These are phyloP conservation scores for Aspergillus tanneri DNA, from an alignment of 2,329 filamentous ascomycete genomes.

Conservation along the genomic window DNA sequence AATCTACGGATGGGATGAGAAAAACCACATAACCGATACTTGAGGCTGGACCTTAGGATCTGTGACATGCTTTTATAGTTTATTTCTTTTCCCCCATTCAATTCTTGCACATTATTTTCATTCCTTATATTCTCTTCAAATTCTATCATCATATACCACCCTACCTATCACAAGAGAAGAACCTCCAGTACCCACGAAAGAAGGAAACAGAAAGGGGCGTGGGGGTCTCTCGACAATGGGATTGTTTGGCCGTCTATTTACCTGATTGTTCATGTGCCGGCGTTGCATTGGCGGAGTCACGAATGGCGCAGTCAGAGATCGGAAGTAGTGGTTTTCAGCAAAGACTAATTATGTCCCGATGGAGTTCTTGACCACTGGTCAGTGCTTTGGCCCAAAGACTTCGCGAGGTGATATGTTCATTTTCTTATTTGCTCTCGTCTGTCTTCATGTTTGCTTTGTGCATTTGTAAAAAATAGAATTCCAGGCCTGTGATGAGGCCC, in stretches of 20 bases:
- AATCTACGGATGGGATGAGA: slow-evolving; percentile 16
- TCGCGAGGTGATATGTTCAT: no score
- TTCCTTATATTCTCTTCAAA: slow-evolving; percentile 15
- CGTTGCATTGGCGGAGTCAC: slow-evolving; percentile 39
- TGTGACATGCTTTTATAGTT: slow-evolving; percentile 15
- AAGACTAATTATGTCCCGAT: slow-evolving; percentile 21
- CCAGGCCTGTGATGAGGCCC: slow-evolving; percentile 26
- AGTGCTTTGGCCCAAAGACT: no score
- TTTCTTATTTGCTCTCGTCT: slow-evolving; percentile 16
- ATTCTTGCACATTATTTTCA: slow-evolving; percentile 40
- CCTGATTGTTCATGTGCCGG: slow-evolving; percentile 36
- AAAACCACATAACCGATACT: slow-evolving; percentile 25
- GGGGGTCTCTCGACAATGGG: background rate
- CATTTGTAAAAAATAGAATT: slow-evolving; percentile 44
- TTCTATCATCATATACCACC: slow-evolving; percentile 9
- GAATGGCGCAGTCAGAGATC: slow-evolving; percentile 33
- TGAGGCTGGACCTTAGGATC: slow-evolving; percentile 38
- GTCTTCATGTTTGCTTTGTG: slow-evolving; percentile 16
- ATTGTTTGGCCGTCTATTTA: slow-evolving; percentile 21
- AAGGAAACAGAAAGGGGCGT: slow-evolving; percentile 6
- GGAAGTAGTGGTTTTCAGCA: slow-evolving; percentile 32
- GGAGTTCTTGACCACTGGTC: slow-evolving; percentile 17
- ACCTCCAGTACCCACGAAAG: slow-evolving; percentile 8
- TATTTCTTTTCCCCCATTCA: slow-evolving; percentile 18
- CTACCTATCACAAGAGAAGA: slow-evolving; percentile 8